Conservation (phyloP, 495 filamentous ascomycete genomes). For the Astrocystis sublimbata region DNA sequence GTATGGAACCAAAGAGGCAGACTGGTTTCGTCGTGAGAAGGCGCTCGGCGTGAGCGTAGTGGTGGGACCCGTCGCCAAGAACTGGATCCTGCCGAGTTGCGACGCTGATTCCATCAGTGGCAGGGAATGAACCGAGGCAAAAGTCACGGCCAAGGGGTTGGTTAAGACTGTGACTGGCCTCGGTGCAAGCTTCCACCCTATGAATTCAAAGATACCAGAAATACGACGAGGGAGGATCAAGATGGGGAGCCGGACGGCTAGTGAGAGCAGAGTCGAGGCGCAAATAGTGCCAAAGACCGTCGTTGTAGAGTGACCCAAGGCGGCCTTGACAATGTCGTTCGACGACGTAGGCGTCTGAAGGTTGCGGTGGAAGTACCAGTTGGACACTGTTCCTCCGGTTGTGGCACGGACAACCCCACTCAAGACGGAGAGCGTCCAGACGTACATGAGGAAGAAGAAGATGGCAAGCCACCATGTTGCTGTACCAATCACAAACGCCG, state of each 20-base stretch:
- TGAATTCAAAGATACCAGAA: slow-evolving; percentile 33
- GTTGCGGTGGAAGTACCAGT: slow-evolving; percentile 98
- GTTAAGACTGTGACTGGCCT: slow-evolving; percentile 81
- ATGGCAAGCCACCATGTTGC: slow-evolving; percentile 89
- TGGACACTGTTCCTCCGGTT: slow-evolving; percentile 91
- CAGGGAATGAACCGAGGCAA: slow-evolving; percentile 90
- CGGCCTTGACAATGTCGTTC: slow-evolving; percentile 76
- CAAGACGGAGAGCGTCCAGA: slow-evolving; percentile 89
- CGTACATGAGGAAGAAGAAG: slow-evolving; percentile 89
- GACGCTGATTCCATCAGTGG: slow-evolving; percentile 72
- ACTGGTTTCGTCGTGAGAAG: slow-evolving; percentile 51
- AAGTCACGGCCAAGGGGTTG: slow-evolving; percentile 87
- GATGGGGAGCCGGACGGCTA: slow-evolving; percentile 83
- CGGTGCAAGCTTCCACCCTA: slow-evolving; percentile 56
- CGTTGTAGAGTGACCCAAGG: slow-evolving; percentile 72
- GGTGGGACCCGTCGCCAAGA: slow-evolving; percentile 63
- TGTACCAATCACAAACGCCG: slow-evolving; percentile 73
- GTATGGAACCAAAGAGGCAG: slow-evolving; percentile 62
- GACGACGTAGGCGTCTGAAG: slow-evolving; percentile 73
- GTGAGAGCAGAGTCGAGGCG: slow-evolving; percentile 74
- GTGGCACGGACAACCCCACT: slow-evolving; percentile 85
- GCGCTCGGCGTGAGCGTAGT: slow-evolving; percentile 62
- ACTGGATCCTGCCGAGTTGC: slow-evolving; percentile 73
- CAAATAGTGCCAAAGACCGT: slow-evolving; percentile 94
- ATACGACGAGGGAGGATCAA: slow-evolving; percentile 77